Conservation (phyloP, 2,329 filamentous ascomycete genomes). For the Tolypocladium album region DNA sequence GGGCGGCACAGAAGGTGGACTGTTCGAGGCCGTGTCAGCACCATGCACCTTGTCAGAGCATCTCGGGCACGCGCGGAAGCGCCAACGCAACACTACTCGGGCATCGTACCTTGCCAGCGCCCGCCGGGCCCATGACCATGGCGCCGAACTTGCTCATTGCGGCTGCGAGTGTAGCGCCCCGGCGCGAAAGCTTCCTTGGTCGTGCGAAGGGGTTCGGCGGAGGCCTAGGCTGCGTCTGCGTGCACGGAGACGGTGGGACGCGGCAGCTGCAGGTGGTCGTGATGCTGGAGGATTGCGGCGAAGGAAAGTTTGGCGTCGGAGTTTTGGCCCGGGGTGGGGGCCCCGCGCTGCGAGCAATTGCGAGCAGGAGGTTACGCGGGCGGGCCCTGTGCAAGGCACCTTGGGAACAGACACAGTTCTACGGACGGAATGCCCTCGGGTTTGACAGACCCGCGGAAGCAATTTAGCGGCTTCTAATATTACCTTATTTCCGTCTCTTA, state of each 20-base stretch:
- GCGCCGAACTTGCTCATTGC: constrained; percentile 89
- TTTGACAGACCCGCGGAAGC: too few species aligned
- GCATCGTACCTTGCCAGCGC: constrained; percentile 68
- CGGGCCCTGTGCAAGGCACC: too few species aligned
- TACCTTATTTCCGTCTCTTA: too few species aligned
- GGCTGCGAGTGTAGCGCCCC: constrained; percentile 2
- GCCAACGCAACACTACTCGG: neutral
- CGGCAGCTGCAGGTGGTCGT: neutral
- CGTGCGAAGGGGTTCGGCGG: neutral
- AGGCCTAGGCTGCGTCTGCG: neutral
- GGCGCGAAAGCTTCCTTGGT: neutral
- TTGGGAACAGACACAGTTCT: too few species aligned
- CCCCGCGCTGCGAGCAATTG: neutral
- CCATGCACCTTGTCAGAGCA: neutral
- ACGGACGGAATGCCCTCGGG: too few species aligned
- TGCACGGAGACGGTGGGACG: neutral
- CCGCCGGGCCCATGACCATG: constrained; percentile 92
- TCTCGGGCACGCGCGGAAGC: neutral
- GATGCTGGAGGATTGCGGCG: neutral
- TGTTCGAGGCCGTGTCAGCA: constrained; percentile 17
- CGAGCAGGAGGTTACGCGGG: neutral
- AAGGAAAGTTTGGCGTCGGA: neutral
- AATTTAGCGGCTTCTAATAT: too few species aligned
- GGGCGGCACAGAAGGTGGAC: constrained; percentile 88
- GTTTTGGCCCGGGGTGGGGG: neutral